Evolutionary conservation across 1,284 basidiomycete species (phyloP).

Genomic region (Malassezia psittaci): DNA sequence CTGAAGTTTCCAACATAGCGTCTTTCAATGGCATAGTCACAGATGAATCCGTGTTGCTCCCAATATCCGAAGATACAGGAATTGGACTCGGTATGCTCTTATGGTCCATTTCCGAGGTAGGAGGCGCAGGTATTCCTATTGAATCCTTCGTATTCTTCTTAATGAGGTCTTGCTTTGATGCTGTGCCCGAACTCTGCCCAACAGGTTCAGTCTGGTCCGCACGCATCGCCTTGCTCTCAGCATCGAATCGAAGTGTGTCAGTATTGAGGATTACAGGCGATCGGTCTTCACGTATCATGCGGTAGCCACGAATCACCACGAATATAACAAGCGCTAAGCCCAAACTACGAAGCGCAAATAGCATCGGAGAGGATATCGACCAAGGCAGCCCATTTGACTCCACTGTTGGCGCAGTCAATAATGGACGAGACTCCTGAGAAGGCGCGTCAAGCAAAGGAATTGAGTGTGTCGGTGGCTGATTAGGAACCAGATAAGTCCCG

Average conservation of each 20-base stretch:
- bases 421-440: background rate
- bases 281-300: slow-evolving; percentile 1
- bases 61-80: no score
- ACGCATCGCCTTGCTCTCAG: background rate
- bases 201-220: background rate
- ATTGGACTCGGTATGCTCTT: no score
- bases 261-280: slow-evolving; percentile 1
- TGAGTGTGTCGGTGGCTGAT: background rate
- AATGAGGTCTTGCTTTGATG: background rate
- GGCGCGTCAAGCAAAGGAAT: slow-evolving; percentile 1
- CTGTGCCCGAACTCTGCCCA: no score
- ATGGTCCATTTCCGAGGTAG: background rate
- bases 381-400: background rate
- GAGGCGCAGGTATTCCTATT: background rate
- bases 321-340: slow-evolving; percentile 1
- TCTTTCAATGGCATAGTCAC: background rate
- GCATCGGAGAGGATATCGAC: background rate
- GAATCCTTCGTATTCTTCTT: background rate
- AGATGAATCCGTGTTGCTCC: background rate
- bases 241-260: background rate
- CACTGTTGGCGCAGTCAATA: background rate
- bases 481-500: slow-evolving; percentile 13
- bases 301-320: slow-evolving; percentile 8
- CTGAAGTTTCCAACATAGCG: background rate
- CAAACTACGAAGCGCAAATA: background rate